These are phyloP conservation scores for Exophiala spinifera DNA, from an alignment of 2,329 filamentous ascomycete species.

Conservation along the genomic window DNA sequence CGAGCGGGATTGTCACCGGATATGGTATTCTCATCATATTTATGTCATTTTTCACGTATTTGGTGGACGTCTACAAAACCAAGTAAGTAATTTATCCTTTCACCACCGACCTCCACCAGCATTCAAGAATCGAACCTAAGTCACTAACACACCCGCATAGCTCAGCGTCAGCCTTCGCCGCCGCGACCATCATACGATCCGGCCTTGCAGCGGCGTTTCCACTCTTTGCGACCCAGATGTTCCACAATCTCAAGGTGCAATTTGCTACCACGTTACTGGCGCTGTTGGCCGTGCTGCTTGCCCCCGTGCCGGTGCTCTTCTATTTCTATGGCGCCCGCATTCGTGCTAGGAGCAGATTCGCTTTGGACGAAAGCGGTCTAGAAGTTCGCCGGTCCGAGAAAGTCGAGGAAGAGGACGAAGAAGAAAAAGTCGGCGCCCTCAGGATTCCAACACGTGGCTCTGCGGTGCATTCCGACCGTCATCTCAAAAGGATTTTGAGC, in stretches of 20 bases:
- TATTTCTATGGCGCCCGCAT: constrained; percentile 34
- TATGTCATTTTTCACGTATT: constrained; percentile 56
- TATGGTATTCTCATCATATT: constrained; percentile 59
- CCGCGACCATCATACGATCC: background rate
- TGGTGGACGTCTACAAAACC: constrained; percentile 59
- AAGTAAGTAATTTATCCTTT: constrained; percentile 36
- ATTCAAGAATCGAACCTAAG: too few species aligned
- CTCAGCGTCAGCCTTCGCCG: too few species aligned
- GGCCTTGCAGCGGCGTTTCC: constrained; percentile 42
- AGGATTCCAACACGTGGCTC: too few species aligned
- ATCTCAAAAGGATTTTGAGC: too few species aligned
- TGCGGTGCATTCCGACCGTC: too few species aligned
- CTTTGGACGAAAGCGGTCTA: too few species aligned
- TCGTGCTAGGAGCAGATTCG: constrained; percentile 44
- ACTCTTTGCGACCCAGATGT: constrained; percentile 56
- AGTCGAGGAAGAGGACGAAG: too few species aligned
- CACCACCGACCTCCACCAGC: background rate
- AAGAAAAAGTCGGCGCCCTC: too few species aligned
- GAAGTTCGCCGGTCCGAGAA: too few species aligned
- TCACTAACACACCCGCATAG: too few species aligned
- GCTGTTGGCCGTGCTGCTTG: constrained; percentile 34
- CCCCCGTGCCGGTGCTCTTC: constrained; percentile 40
- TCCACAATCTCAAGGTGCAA: constrained; percentile 49
- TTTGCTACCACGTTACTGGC: constrained; percentile 40
- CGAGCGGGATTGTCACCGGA: constrained; percentile 53